Percentiles rank a stretch among this genome's conserved stretches.
Conservation (phyloP, 148 eudicot genomes). For the Suaeda aralocaspica region DNA sequence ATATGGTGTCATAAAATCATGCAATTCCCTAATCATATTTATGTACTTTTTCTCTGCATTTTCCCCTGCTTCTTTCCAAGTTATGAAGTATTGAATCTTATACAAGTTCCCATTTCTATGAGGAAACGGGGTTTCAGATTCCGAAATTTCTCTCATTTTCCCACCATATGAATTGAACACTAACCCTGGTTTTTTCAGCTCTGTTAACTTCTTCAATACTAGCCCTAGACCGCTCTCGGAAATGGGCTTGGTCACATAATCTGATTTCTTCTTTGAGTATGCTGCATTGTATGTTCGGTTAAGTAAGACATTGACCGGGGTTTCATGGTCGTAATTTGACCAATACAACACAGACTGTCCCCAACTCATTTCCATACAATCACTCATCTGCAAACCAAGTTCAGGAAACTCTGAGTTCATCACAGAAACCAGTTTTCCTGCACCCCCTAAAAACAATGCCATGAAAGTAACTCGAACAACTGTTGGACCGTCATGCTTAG, state of each 20-base stretch:
- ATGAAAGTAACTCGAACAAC: constrained; percentile 21
- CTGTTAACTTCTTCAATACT: constrained; percentile 25
- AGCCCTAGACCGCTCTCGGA: constrained; percentile 15
- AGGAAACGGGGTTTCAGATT: constrained; percentile 31
- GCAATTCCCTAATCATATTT: constrained; percentile 14
- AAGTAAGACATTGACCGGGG: constrained; percentile 17
- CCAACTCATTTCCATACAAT: constrained; percentile 52
- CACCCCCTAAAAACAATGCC: constrained; percentile 32
- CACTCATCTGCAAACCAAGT: constrained; percentile 33
- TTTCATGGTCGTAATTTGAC: constrained; percentile 11
- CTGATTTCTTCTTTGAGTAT: constrained; percentile 31
- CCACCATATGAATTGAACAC: constrained; percentile 34
- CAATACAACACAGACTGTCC: constrained; percentile 26
- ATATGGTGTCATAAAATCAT: constrained; percentile 33
- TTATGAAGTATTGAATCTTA: constrained; percentile 31
- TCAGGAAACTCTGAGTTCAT: constrained; percentile 41
- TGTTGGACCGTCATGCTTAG: neutral
- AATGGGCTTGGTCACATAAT: constrained; percentile 27
- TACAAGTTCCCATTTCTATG: constrained; percentile 27
- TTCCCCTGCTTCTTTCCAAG: constrained; percentile 28
- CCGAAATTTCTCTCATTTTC: constrained; percentile 23
- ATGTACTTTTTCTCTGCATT: constrained; percentile 12
- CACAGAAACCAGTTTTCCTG: constrained; percentile 27
- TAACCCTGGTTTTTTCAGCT: constrained; percentile 20
- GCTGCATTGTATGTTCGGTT: constrained; percentile 10